These are phyloP conservation scores for Gelatoporia subvermispora DNA, from an alignment of 768 basidiomycete species.

Conservation along the genomic window DNA sequence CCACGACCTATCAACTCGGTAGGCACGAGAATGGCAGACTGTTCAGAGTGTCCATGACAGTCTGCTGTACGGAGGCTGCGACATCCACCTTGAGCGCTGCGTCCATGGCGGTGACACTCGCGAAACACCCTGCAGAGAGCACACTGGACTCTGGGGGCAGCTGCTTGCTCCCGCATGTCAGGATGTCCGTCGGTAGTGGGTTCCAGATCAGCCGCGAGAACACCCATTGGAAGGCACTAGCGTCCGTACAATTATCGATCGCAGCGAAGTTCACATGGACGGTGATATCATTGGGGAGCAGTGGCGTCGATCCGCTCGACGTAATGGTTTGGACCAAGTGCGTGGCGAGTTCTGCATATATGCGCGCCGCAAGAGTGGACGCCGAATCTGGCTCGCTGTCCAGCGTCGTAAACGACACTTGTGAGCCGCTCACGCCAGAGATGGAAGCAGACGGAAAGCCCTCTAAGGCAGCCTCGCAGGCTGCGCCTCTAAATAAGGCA, in stretches of 20 bases:
- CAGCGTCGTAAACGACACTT: constrained; percentile 48
- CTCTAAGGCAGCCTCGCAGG: constrained; percentile 41
- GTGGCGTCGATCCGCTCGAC: constrained; percentile 13
- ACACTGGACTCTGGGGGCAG: constrained; percentile 27
- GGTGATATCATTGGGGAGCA: constrained; percentile 26
- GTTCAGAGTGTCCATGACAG: constrained; percentile 20
- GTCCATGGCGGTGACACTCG: constrained; percentile 26
- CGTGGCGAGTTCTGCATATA: constrained; percentile 40
- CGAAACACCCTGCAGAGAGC: constrained; percentile 24
- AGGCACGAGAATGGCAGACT: constrained; percentile 7
- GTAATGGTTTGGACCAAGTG: constrained; percentile 24
- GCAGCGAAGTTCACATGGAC: constrained; percentile 34
- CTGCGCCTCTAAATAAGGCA: constrained; percentile 35
- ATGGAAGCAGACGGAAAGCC: constrained; percentile 48
- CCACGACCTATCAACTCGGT: background rate
- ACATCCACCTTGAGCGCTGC: constrained; percentile 28
- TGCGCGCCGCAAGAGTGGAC: constrained; percentile 32
- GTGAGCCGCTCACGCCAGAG: constrained; percentile 35
- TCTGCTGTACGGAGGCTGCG: constrained; percentile 24
- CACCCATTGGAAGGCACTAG: constrained; percentile 24
- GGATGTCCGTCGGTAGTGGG: constrained; percentile 21
- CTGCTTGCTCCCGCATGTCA: constrained; percentile 26
- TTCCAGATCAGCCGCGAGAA: constrained; percentile 25
- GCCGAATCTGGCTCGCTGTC: constrained; percentile 27
- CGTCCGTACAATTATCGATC: constrained; percentile 21